Evolutionary conservation across 345 rosid genomes (phyloP).

Genomic region (Erodium maritimum): DNA sequence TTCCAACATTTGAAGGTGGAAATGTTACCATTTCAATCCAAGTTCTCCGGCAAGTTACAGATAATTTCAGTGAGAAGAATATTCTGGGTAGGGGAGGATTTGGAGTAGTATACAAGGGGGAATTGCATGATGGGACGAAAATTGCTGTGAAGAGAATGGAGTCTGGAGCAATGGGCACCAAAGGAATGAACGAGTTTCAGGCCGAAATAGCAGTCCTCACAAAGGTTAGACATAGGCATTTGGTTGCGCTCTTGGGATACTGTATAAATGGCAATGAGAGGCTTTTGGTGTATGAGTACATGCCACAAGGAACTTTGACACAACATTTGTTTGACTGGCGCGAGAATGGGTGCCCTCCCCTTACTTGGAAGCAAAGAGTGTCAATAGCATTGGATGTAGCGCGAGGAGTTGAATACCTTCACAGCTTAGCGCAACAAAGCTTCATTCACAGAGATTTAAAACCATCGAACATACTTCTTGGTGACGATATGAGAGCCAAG

Average conservation of each 20-base stretch:
- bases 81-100: constrained; percentile 83
- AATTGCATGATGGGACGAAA: constrained; percentile 63
- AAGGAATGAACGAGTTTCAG: constrained; percentile 73
- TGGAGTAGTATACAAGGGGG: constrained; percentile 76
- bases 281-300: too few relatives aligned
- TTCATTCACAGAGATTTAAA: too few relatives aligned
- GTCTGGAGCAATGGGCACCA: constrained; percentile 33
- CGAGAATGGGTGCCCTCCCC: constrained; percentile 29
- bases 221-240: constrained; percentile 77
- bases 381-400: constrained; percentile 75
- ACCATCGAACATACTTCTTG: constrained; percentile 80
- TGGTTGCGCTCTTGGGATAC: constrained; percentile 77
- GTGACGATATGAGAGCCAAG: constrained; percentile 89
- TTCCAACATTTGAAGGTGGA: constrained; percentile 41
- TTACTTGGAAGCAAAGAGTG: constrained; percentile 76
- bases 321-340: constrained; percentile 58
- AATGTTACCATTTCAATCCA: constrained; percentile 51
- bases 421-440: constrained; percentile 79
- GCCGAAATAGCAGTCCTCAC: constrained; percentile 84
- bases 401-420: constrained; percentile 81
- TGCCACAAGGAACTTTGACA: too few relatives aligned
- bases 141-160: constrained; percentile 91
- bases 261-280: constrained; percentile 74
- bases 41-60: constrained; percentile 54
- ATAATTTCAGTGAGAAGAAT: constrained; percentile 51